These are phyloP conservation scores for Puccinellia tenuiflora DNA, from an alignment of 176 grass and related monocot genomes.

Conservation along the genomic window DNA sequence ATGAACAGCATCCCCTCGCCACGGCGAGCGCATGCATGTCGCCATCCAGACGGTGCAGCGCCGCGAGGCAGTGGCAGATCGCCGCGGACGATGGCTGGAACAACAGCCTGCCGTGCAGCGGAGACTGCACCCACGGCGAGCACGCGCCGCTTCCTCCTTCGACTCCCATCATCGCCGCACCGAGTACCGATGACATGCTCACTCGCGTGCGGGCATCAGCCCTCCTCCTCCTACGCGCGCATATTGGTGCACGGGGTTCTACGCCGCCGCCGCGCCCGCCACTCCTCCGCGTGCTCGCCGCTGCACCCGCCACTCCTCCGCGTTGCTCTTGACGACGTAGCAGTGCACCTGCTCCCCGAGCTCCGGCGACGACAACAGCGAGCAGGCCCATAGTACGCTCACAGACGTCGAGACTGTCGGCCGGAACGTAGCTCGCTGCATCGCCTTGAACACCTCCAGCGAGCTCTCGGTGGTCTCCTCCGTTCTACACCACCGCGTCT, in stretches of 20 bases:
- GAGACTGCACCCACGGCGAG: slow-evolving; percentile 54
- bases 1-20: slow-evolving; percentile 67
- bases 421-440: slow-evolving; percentile 35
- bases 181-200: slow-evolving; percentile 36
- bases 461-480: slow-evolving; percentile 45
- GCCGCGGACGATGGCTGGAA: slow-evolving; percentile 42
- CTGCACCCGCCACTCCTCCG: too few species aligned
- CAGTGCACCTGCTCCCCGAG: slow-evolving; percentile 73
- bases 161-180: background rate
- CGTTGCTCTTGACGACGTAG: slow-evolving; percentile 46
- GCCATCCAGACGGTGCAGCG: slow-evolving; percentile 72
- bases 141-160: background rate
- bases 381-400: slow-evolving; percentile 73
- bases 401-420: slow-evolving; percentile 62
- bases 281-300: too few species aligned
- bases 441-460: slow-evolving; percentile 55
- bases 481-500: slow-evolving; percentile 48
- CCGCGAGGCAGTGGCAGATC: slow-evolving; percentile 75
- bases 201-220: slow-evolving; percentile 27
- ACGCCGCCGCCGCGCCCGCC: background rate
- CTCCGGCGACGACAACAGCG: slow-evolving; percentile 48
- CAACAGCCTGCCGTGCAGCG: slow-evolving; percentile 15
- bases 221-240: background rate
- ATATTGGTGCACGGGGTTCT: slow-evolving; percentile 42
- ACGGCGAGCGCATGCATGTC: slow-evolving; percentile 66